Conservation (phyloP, 768 basidiomycete genomes). For the Tremella yokohamensis region DNA sequence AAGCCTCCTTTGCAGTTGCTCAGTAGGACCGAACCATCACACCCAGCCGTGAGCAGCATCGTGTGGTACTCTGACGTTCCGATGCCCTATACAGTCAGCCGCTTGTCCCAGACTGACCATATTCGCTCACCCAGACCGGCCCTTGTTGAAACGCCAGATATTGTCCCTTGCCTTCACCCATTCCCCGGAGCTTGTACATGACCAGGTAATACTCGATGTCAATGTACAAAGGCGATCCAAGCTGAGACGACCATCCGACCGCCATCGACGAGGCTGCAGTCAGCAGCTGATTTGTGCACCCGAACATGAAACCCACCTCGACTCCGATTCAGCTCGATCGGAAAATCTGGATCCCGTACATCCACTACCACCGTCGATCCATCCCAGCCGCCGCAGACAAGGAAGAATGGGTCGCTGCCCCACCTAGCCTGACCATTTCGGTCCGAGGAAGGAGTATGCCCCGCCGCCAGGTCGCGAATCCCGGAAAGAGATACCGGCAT, state of each 20-base stretch:
- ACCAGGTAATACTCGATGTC: conserved; percentile 29
- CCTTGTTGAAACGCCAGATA: conserved; percentile 54
- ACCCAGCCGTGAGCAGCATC: conserved; percentile 72
- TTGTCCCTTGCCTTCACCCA: conserved; percentile 3
- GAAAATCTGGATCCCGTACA: conserved; percentile 24
- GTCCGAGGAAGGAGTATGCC: conserved; percentile 20
- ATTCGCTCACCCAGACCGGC: conserved; percentile 71
- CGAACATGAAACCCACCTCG: conserved; percentile 24
- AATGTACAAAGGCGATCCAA: conserved; percentile 16
- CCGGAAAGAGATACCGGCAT: conserved; percentile 15
- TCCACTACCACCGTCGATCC: conserved; percentile 29
- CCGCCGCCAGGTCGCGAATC: conserved; percentile 24
- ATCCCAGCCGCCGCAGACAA: conserved; percentile 30
- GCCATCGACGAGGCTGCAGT: conserved; percentile 27
- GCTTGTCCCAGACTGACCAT: background rate
- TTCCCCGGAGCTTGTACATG: conserved; percentile 19
- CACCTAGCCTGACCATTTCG: conserved; percentile 16
- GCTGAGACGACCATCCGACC: conserved; percentile 31
- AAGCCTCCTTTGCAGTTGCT: conserved; percentile 27
- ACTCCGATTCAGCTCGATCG: conserved; percentile 23
- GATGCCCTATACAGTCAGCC: conserved; percentile 57
- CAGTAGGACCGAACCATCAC: conserved; percentile 64
- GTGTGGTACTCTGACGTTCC: conserved; percentile 80
- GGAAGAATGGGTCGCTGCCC: conserved; percentile 23
- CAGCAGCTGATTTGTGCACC: conserved; percentile 8